phyloP scores from a whole-genome alignment of 495 filamentous ascomycete species.

The Peziza echinospora region DNA sequence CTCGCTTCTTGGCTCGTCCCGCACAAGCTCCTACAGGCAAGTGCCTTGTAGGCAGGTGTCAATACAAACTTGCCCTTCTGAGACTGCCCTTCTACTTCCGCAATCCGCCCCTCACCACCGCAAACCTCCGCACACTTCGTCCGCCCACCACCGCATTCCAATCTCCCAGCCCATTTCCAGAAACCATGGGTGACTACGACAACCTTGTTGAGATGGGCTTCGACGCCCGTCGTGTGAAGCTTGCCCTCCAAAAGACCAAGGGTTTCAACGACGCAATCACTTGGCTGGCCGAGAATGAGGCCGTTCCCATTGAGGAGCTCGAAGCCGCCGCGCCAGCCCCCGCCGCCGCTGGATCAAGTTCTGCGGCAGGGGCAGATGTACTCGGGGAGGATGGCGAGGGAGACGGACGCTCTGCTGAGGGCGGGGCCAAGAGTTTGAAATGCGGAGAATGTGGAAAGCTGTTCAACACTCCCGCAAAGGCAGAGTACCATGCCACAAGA shows the following conservation, averaged over 20 bases:
- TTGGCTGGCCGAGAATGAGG: slow-evolving; percentile 81
- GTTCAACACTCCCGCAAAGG: slow-evolving; percentile 57
- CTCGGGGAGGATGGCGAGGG: slow-evolving; percentile 31
- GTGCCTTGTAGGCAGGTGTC: no score
- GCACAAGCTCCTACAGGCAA: no score
- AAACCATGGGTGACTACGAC: slow-evolving; percentile 34
- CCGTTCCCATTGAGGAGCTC: slow-evolving; percentile 61
- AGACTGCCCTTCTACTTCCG: no score
- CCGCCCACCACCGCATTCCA: no score
- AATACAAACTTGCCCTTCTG: no score
- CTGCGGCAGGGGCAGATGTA: slow-evolving; percentile 5
- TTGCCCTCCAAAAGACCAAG: slow-evolving; percentile 61
- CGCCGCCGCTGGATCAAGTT: slow-evolving; percentile 14
- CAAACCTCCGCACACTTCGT: no score
- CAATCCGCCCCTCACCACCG: no score
- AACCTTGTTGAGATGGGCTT: slow-evolving; percentile 87
- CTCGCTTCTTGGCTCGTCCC: no score
- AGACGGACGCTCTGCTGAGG: slow-evolving; percentile 22
- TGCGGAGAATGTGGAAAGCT: slow-evolving; percentile 91
- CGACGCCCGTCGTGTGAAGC: slow-evolving; percentile 50
- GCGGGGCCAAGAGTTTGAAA: slow-evolving; percentile 35
- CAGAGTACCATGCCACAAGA: slow-evolving; percentile 77
- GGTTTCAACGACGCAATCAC: slow-evolving; percentile 67
- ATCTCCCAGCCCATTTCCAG: no score
- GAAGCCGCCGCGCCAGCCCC: slow-evolving; percentile 21